Base-by-base conservation (phyloP, 1,284 basidiomycete species). In the Puccinia coronata region DNA sequence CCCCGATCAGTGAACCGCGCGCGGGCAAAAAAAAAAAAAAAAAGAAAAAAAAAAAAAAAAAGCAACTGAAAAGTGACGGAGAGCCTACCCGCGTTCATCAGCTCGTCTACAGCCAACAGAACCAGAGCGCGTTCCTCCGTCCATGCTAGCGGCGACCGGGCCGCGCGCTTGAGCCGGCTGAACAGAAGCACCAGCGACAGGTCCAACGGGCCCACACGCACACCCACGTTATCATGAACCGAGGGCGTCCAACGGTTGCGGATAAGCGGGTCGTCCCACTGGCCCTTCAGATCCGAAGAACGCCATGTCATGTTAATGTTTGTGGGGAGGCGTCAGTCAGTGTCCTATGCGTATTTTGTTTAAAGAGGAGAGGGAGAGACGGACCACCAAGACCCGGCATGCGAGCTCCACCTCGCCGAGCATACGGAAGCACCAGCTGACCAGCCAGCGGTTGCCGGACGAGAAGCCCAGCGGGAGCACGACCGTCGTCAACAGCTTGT, bases 391-490 rank as follows among this genome's bases (percentile, higher is more conserved):
- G 67, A 94, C 91, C 65, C 92, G 90, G 25, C 97, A 93, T 1
- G 95, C 92, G 18, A 97, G 86, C 86, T 98, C 95, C 70, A 93
- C 89, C 47, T 93, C 89, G 83, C 91, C 91, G 39, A 98, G 88
- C 82, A 94, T 88, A 94, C 95, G 97, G 86, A 98, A 95, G 3
- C 93, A 93, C 96, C 96, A 99, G 82, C 92, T 94, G n/a, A 91
- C 93, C n/a, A 98, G 88, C 92, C 93, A 98, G 49, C 96, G 89
- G 86, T 98, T 95, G 0, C 95, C 95, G 25, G 91, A 89, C 75
- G 89, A 88, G 85, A 98, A 93, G 0, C 95, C 95, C 28, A 90
- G 88, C 0, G 96, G 95, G 0, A 99, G 87, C 1, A 98, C 91
- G 0, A 90, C 91, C 69, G 89, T 89, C 25, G 89, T 90, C 49